Conservation (phyloP, 257 asterid species). For the Salvia splendens region DNA sequence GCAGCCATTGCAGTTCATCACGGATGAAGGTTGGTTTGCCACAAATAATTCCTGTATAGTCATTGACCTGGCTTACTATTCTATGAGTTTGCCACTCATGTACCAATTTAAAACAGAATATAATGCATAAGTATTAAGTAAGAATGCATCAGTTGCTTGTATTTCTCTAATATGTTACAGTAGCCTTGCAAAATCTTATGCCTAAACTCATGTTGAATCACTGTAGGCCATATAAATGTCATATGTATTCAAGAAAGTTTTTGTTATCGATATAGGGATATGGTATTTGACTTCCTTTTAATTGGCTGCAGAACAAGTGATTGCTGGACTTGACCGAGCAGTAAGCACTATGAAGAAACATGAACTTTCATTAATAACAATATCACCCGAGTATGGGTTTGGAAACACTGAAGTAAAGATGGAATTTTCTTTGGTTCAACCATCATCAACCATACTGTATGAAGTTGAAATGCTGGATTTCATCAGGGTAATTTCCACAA, state of each 20-base stretch:
- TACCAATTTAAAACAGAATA: constrained; percentile 2
- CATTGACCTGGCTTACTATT: constrained; percentile 7
- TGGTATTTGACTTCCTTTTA: constrained; percentile 12
- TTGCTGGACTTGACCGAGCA: constrained; percentile 67
- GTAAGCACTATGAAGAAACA: constrained; percentile 66
- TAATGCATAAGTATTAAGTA: background rate
- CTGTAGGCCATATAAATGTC: background rate
- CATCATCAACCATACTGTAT: constrained; percentile 57
- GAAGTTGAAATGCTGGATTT: constrained; percentile 80
- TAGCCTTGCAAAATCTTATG: background rate
- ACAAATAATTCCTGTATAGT: constrained; percentile 16
- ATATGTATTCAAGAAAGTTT: constrained; percentile 1
- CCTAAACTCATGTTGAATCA: background rate
- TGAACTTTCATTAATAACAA: constrained; percentile 54
- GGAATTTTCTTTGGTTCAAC: constrained; percentile 55
- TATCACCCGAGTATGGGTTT: constrained; percentile 62
- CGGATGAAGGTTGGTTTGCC: constrained; percentile 63
- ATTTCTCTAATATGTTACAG: constrained; percentile 9
- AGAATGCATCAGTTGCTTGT: constrained; percentile 10
- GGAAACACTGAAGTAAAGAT: constrained; percentile 53
- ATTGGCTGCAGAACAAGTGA: constrained; percentile 54
- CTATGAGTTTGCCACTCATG: background rate
- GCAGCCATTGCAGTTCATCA: constrained; percentile 53
- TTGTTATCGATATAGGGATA: background rate
- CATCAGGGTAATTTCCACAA: constrained; percentile 46